These are phyloP conservation scores for Talaromyces pinophilus DNA, from an alignment of 2,329 filamentous ascomycete species.

Conservation along the genomic window DNA sequence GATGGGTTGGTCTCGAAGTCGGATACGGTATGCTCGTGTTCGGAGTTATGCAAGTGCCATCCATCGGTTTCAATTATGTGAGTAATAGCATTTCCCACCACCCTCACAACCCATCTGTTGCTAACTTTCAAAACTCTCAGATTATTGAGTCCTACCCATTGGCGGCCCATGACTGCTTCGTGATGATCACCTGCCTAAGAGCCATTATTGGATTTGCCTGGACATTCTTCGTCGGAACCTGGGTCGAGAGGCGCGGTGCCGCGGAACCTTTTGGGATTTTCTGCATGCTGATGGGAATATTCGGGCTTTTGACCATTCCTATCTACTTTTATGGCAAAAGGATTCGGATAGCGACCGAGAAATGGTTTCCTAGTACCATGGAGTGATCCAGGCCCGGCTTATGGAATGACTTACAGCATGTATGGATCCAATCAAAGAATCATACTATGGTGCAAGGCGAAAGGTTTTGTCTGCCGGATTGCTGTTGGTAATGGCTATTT, in stretches of 20 bases:
- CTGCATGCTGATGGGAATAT: constrained; percentile 54
- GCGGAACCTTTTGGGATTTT: constrained; percentile 57
- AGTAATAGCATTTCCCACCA: neutral
- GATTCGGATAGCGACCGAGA: constrained; percentile 1
- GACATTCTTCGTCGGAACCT: constrained; percentile 56
- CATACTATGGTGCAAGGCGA: neutral
- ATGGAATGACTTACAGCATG: neutral
- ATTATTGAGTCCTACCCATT: constrained; percentile 54
- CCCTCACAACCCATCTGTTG: neutral
- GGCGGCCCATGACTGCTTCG: constrained; percentile 56
- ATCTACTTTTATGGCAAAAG: neutral
- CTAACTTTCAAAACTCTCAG: constrained; percentile 30
- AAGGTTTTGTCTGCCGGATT: too few relatives aligned
- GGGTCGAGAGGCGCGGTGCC: constrained; percentile 48
- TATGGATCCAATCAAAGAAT: neutral
- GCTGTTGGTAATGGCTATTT: too few relatives aligned
- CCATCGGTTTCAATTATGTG: constrained; percentile 2
- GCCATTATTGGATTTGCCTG: constrained; percentile 56
- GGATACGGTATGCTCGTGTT: constrained; percentile 5
- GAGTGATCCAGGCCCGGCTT: neutral
- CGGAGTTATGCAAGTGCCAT: constrained; percentile 1
- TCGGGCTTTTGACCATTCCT: constrained; percentile 37
- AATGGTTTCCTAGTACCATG: neutral
- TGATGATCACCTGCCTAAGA: constrained; percentile 53
- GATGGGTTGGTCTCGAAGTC: constrained; percentile 5